These are phyloP conservation scores for Vanderwaltozyma verrucispora DNA, from an alignment of 805 yeast species.

Conservation along the genomic window DNA sequence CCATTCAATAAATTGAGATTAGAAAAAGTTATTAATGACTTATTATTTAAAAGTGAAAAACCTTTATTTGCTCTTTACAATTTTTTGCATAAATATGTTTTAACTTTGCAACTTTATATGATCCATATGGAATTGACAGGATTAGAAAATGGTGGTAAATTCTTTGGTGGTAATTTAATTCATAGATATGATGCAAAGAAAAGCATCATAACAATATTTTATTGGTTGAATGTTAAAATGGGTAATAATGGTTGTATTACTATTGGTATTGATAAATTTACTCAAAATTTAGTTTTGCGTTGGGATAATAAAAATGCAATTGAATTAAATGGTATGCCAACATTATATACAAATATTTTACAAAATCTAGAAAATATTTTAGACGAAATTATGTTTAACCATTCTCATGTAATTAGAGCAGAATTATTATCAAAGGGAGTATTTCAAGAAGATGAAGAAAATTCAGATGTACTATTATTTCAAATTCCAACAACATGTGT, in stretches of 20 bases:
- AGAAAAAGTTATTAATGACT: slow-evolving; percentile 26
- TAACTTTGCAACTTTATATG: slow-evolving; percentile 26
- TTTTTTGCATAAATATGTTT: slow-evolving; percentile 26
- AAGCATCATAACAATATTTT: slow-evolving; percentile 23
- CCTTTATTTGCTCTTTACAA: slow-evolving; percentile 23
- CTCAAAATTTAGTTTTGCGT: slow-evolving; percentile 18
- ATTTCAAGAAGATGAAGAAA: slow-evolving; percentile 26
- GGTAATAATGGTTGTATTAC: slow-evolving; percentile 23
- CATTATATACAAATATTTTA: slow-evolving; percentile 17
- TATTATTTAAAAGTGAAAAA: slow-evolving; percentile 20
- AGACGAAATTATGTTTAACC: slow-evolving; percentile 29
- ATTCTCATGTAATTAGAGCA: slow-evolving; percentile 25
- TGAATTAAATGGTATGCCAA: slow-evolving; percentile 12
- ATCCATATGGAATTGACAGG: slow-evolving; percentile 21
- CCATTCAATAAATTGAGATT: slow-evolving; percentile 22
- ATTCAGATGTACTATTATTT: slow-evolving; percentile 20
- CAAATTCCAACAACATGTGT: slow-evolving; percentile 28
- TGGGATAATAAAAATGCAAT: slow-evolving; percentile 23
- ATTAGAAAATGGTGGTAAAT: slow-evolving; percentile 24
- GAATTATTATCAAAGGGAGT: slow-evolving; percentile 22
- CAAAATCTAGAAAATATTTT: slow-evolving; percentile 24
- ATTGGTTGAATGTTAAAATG: slow-evolving; percentile 26
- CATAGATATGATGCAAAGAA: slow-evolving; percentile 27
- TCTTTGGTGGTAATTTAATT: slow-evolving; percentile 25
- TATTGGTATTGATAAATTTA: slow-evolving; percentile 21